Evolutionary conservation across 108 stramenopile genomes (phyloP), one percentile per base, ranked within the genome.

Genomic region (Aurantiochytrium sp.): DNA sequence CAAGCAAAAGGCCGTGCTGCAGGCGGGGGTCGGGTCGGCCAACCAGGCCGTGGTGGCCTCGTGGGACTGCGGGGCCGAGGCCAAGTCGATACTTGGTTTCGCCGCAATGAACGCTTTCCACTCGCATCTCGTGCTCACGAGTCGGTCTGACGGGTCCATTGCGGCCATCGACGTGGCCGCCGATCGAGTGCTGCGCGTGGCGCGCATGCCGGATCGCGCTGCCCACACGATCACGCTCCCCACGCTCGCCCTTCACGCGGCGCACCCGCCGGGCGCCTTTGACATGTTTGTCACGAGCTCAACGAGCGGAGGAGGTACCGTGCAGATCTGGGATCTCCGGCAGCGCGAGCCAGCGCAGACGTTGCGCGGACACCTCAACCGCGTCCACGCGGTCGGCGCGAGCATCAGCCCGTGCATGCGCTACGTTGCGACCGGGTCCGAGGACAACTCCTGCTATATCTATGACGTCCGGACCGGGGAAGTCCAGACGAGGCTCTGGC

Each of bases 401-500:
- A 34, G 27, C 34, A 52, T 90, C 34, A 54, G 52, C 30, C 90
- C 90, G 21, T 87, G 87, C 53, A 88, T 87, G 87, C 41, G 87
- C 8, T 90, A 85, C 54, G 19, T 90, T 53, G 90, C 86, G 4
- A 85, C 87, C 10, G 90, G 90, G 30, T 90, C 90, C 4, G 90
- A 90, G 54, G 90, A 90, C 55, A 85, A 69, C n/a, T 36, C 52
- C 8, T 85, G 36, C 69, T 69, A 52, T 24, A 17, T 89, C 24
- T 87, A 52, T 32, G 89, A 89, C 52, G 22, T 89, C 2, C 53
- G 85, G 34, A 68, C 10, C 21, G 68, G 50, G 5, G 19, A 37
- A 4, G 90, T 37, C 22, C 41, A 27, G 4, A 12, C 42, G 37
- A 4, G 31, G 36, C n/a, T 50, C 30, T 22, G 4, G 41, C 65